Percentiles rank a stretch among this genome's conserved stretches.
Conservation (phyloP, 1,284 basidiomycete species). For the Boletus smithii region DNA sequence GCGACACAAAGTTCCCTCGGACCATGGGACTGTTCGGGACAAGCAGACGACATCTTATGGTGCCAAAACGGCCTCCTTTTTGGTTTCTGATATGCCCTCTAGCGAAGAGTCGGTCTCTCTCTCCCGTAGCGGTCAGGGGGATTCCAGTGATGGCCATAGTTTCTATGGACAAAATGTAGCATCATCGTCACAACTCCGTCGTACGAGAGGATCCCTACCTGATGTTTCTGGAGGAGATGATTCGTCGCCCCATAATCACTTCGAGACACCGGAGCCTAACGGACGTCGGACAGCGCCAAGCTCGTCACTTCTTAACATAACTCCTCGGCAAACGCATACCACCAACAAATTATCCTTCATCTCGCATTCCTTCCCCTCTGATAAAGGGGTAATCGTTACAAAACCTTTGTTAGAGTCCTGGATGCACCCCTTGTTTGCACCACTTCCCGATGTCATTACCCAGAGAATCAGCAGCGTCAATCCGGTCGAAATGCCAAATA, state of each 20-base stretch:
- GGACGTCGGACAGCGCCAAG: conserved; percentile 18
- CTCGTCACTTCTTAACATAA: conserved; percentile 18
- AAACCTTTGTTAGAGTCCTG: conserved; percentile 50
- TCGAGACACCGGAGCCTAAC: conserved; percentile 27
- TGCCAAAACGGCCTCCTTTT: conserved; percentile 49
- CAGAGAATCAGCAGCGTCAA: conserved; percentile 48
- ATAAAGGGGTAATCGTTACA: conserved; percentile 36
- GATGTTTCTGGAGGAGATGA: conserved; percentile 23
- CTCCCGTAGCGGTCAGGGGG: conserved; percentile 21
- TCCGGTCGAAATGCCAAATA: conserved; percentile 57
- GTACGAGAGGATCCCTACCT: conserved; percentile 23
- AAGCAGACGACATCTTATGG: conserved; percentile 40
- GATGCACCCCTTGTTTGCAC: conserved; percentile 53
- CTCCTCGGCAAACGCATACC: conserved; percentile 23
- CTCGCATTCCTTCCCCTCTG: conserved; percentile 34
- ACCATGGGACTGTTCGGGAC: conserved; percentile 40
- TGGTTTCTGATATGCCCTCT: conserved; percentile 43
- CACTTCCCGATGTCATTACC: conserved; percentile 52
- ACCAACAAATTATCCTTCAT: conserved; percentile 34
- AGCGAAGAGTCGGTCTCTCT: conserved; percentile 26
- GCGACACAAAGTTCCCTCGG: conserved; percentile 52
- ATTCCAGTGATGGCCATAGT: conserved; percentile 33
- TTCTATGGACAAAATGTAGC: conserved; percentile 40
- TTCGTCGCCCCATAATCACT: conserved; percentile 15
- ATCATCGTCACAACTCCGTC: conserved; percentile 30